Base-by-base conservation (phyloP, 1,284 basidiomycete species). In the Cryptococcus sp. region DNA sequence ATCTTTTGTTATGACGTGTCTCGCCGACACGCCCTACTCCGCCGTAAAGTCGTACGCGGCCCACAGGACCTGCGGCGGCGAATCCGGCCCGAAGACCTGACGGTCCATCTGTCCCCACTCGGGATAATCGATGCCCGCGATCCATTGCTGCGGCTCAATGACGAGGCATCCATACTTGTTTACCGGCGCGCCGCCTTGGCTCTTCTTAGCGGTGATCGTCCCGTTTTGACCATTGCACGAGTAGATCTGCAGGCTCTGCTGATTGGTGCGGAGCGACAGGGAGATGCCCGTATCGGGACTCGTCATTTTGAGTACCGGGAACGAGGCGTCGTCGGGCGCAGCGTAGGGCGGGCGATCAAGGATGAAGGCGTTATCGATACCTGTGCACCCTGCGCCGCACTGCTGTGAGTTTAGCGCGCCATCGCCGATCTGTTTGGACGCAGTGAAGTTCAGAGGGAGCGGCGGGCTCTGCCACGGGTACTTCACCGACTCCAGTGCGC, bases 351-450 rank as follows among this genome's bases (percentile, higher is more conserved):
- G 67, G 17, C 54, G 30, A 47, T 70, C 66, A 39, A 72, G 60
- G 51, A 74, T 59, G 58, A 68, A 74, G 39, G 70, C 71, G 63
- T 74, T 71, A 56, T 74, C 72, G 55, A 74, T 65, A 13, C 69
- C 68, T 3, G 49, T 61, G 22, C 60, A 55, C 30, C 68, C 68
- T 13, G 53, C 58, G 7, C 69, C 71, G 53, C 68, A 71, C 27
- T 57, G 55, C 13, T 63, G 61, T 13, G 63, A 55, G 30, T 55
- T 42, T 2, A 35, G 30, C 7, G 30, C 30, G 7, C 61, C 67
- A 20, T 67, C 57, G 2, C 52, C 43, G 47, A 74, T 61, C n/a
- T 45, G 53, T 30, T 61, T 61, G 3, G 66, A 53, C 1, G 52
- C 13, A 7, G 69, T 68, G 49, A 67, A 74, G 61, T 74, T 63